phyloP scores from a whole-genome alignment of 257 asterid genomes.

The Solanum virginianum region DNA sequence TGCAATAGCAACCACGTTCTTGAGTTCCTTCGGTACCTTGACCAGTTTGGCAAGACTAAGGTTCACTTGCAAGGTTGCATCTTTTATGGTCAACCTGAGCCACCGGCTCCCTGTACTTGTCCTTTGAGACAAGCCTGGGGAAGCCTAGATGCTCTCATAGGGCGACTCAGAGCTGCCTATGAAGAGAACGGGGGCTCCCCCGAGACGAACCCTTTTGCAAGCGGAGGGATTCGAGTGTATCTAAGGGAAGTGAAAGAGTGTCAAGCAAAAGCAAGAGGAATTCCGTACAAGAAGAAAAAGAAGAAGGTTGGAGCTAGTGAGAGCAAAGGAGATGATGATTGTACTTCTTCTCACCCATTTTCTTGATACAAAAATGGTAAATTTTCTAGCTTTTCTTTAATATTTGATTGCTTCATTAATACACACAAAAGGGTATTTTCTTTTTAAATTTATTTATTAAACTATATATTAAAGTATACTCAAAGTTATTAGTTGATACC shows the following conservation, averaged over 20 bases:
- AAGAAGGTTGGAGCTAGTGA: slow-evolving; percentile 17
- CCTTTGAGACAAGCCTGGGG: slow-evolving; percentile 82
- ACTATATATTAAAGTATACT: background rate
- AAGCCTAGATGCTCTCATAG: slow-evolving; percentile 66
- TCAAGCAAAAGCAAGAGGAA: slow-evolving; percentile 61
- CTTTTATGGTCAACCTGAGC: slow-evolving; percentile 73
- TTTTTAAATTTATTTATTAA: background rate
- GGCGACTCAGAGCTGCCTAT: slow-evolving; percentile 69
- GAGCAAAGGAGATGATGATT: slow-evolving; percentile 21
- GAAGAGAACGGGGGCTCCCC: slow-evolving; percentile 77
- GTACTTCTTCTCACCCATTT: slow-evolving; percentile 28
- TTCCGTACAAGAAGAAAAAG: slow-evolving; percentile 70
- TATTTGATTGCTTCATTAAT: background rate
- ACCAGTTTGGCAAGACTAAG: slow-evolving; percentile 76
- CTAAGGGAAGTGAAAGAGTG: slow-evolving; percentile 66
- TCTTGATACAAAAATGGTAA: slow-evolving; percentile 24
- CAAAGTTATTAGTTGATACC: background rate
- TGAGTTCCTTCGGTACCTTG: slow-evolving; percentile 49
- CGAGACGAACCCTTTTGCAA: slow-evolving; percentile 62
- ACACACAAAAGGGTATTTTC: background rate
- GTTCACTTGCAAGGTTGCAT: slow-evolving; percentile 68
- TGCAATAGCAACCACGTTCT: slow-evolving; percentile 59
- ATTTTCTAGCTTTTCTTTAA: background rate
- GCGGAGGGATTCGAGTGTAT: slow-evolving; percentile 52
- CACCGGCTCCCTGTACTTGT: slow-evolving; percentile 69